phyloP scores from a whole-genome alignment of 352 stramenopile species.

The Phytophthora agathidicida region DNA sequence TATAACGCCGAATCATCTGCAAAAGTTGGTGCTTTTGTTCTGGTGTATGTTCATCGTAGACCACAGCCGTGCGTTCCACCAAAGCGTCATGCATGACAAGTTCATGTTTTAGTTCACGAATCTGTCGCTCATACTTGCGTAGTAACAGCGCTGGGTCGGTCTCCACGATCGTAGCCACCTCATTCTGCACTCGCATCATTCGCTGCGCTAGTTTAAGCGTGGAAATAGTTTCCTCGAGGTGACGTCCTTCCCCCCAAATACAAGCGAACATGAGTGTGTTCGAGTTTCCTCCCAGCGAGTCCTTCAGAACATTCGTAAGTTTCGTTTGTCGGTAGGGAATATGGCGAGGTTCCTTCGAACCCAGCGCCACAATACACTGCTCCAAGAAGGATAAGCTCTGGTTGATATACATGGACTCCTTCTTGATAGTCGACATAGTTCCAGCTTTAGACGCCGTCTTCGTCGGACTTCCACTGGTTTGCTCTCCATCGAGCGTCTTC shows the following conservation, averaged over 20 bases:
- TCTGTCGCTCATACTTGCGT: constrained; percentile 91
- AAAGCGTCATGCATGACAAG: constrained; percentile 95
- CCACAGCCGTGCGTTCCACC: constrained; percentile 80
- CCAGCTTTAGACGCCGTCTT: constrained; percentile 16
- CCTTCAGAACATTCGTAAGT: constrained; percentile 93
- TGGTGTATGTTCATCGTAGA: constrained; percentile 91
- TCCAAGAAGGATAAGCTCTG: constrained; percentile 96
- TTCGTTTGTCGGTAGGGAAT: constrained; percentile 96
- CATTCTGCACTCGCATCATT: constrained; percentile 95
- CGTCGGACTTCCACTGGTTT: constrained; percentile 14
- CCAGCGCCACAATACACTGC: constrained; percentile 93
- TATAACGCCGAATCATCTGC: constrained; percentile 72
- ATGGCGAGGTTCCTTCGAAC: constrained; percentile 69
- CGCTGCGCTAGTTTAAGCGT: constrained; percentile 93
- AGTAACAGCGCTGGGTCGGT: constrained; percentile 87
- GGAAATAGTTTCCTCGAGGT: constrained; percentile 94
- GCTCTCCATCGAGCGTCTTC: constrained; percentile 88
- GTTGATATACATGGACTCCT: constrained; percentile 98
- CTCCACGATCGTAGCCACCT: constrained; percentile 84
- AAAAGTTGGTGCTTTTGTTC: constrained; percentile 90
- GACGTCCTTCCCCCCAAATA: constrained; percentile 92
- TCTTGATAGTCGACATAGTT: constrained; percentile 88
- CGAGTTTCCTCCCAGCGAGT: constrained; percentile 95
- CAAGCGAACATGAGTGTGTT: constrained; percentile 96
- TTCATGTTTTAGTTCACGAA: constrained; percentile 94